Base-by-base conservation (phyloP, 345 rosid species). In the Citrus medica region DNA sequence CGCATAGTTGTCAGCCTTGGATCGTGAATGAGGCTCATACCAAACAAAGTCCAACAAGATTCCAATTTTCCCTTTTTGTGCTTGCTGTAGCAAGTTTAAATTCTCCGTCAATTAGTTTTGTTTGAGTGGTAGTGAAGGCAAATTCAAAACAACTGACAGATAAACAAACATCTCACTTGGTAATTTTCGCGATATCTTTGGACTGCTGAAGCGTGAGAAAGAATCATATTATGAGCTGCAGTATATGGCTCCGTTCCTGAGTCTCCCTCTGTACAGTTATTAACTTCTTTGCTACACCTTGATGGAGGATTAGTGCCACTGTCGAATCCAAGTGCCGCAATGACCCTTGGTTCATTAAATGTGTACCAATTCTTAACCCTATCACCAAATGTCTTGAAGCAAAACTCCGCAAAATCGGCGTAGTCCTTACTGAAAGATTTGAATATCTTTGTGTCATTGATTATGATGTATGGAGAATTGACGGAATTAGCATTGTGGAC, bases 321-420 rank as follows among this genome's bases (percentile, higher is more conserved):
- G 75, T 87, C 92, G 71, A 79, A 91, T 3, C 93, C 95, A 32
- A 89, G 87, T 16, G 89, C 89, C 58, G 95, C 90, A 58, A 87
- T 71, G 1, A 89, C 78, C 77, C 91, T 85, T 1, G 93, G 95
- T 76, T 91, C 93, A 38, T 91, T 91, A 55, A 90, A 87, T 66
- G 95, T 90, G 75, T 87, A 82, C 95, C 92, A 91, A 60, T 90
- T 90, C 83, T 90, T 91, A 25, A 90, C 92, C 64, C 92, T 74
- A 53, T 90, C 93, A 3, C 93, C 93, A 61, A 83, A 91, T 35
- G 83, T 72, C 80, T 87, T 86, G 85, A 91, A 91, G 80, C 93
- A 90, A 59, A 91, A 90, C 0, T 91, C 93, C 10, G 91, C 91
- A 84, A 83, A 91, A 79, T 88, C 84, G 0, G 87, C 89, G 59